These are phyloP conservation scores for Boletus vermiculosoides DNA, from an alignment of 768 basidiomycete genomes.

Conservation along the genomic window DNA sequence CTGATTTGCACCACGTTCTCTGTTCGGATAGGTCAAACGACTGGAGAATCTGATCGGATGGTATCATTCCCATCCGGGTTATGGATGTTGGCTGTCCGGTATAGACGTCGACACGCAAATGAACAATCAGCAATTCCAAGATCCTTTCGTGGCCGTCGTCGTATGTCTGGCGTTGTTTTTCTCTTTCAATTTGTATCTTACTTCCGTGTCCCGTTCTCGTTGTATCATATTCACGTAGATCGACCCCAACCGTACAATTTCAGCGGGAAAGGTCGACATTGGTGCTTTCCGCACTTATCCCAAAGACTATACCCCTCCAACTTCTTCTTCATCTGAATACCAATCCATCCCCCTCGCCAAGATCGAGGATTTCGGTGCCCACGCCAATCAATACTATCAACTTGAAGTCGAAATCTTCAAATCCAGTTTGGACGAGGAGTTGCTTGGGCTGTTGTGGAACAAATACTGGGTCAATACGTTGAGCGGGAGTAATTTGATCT, in stretches of 20 bases:
- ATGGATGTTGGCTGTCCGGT: slow-evolving; percentile 98
- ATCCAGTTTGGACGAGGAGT: slow-evolving; percentile 79
- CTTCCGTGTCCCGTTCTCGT: not conserved
- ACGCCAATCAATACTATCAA: slow-evolving; percentile 94
- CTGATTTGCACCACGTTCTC: not conserved
- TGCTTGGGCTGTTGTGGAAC: slow-evolving; percentile 93
- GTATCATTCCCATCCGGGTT: slow-evolving; percentile 99
- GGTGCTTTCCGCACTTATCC: slow-evolving; percentile 98
- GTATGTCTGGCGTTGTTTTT: slow-evolving; percentile 44
- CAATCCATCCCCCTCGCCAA: slow-evolving; percentile 96
- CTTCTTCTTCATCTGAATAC: slow-evolving; percentile 72
- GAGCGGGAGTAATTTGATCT: slow-evolving; percentile 88
- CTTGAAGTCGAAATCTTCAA: slow-evolving; percentile 97
- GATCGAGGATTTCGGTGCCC: slow-evolving; percentile 99
- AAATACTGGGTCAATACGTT: slow-evolving; percentile 99
- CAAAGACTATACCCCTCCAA: slow-evolving; percentile 87
- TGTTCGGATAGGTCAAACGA: slow-evolving; percentile 62
- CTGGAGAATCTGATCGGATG: slow-evolving; percentile 91
- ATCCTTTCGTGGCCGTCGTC: slow-evolving; percentile 97
- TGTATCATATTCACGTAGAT: slow-evolving; percentile 49
- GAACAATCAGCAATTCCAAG: slow-evolving; percentile 92
- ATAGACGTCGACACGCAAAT: slow-evolving; percentile 98
- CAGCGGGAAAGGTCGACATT: slow-evolving; percentile 97
- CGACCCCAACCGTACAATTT: slow-evolving; percentile 97
- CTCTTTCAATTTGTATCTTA: not conserved